phyloP scores from a whole-genome alignment of 352 stramenopile species.

The Aphanomyces astaci region DNA sequence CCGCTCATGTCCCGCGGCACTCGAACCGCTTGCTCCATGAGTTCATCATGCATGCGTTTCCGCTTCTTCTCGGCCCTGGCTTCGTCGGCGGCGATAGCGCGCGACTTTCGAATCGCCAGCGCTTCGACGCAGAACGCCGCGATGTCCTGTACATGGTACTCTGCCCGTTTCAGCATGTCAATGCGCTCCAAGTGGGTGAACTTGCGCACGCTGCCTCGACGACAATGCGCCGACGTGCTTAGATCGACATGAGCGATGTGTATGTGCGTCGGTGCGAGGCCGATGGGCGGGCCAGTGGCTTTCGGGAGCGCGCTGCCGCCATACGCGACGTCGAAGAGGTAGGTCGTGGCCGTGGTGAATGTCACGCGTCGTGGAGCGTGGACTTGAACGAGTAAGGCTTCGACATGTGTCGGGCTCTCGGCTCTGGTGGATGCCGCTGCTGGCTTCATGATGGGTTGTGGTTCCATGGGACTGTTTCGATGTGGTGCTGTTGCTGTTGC shows the following conservation, averaged over 20 bases:
- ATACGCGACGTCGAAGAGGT: slow-evolving; percentile 1
- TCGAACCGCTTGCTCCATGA: background rate
- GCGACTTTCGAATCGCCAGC: slow-evolving; percentile 5
- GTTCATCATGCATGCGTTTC: background rate
- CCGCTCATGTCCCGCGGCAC: background rate
- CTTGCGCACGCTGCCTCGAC: slow-evolving; percentile 9
- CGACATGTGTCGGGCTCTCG: background rate
- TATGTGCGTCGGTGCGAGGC: background rate
- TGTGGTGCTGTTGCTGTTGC: background rate
- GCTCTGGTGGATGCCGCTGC: background rate
- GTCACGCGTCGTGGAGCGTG: background rate
- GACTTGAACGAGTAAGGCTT: background rate
- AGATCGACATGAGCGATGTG: background rate
- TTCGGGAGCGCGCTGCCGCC: slow-evolving; percentile 17
- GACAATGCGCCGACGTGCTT: background rate
- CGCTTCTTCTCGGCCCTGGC: background rate
- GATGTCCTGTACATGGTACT: slow-evolving; percentile 19
- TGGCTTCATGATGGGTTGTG: background rate
- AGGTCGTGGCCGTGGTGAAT: slow-evolving; percentile 15
- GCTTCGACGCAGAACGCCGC: slow-evolving; percentile 14
- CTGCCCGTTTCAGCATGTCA: background rate
- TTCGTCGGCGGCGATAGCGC: background rate
- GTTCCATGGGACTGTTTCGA: background rate
- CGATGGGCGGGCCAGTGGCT: slow-evolving; percentile 15
- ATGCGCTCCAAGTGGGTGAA: slow-evolving; percentile 20